These are phyloP conservation scores for Rosa lucieae DNA, from an alignment of 306 rosid species.

Conservation along the genomic window DNA sequence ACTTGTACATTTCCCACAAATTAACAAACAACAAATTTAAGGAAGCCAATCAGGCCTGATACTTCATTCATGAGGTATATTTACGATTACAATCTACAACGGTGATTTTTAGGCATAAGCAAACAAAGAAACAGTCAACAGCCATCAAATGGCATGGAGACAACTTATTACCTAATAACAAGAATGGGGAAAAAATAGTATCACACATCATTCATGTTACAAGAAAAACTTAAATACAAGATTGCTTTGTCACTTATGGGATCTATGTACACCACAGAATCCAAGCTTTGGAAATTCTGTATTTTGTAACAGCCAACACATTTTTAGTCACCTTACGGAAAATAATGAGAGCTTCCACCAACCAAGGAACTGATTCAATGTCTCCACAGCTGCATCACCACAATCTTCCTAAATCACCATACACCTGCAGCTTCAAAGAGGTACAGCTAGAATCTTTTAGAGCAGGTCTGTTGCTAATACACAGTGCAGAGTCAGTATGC, in stretches of 20 bases:
- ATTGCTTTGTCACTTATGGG: conserved; percentile 44
- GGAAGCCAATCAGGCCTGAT: conserved; percentile 17
- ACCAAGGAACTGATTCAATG: conserved; percentile 50
- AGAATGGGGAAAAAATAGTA: conserved; percentile 32
- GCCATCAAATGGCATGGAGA: conserved; percentile 38
- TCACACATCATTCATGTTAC: conserved; percentile 55
- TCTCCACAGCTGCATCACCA: conserved; percentile 38
- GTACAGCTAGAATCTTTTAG: conserved; percentile 34
- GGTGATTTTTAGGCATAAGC: conserved; percentile 45
- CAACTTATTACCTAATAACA: conserved; percentile 36
- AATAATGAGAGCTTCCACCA: conserved; percentile 49
- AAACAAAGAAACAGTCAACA: conserved; percentile 38
- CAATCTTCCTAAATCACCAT: conserved; percentile 37
- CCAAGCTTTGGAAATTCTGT: conserved; percentile 58
- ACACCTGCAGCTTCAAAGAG: conserved; percentile 41
- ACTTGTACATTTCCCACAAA: background rate
- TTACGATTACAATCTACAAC: conserved; percentile 29
- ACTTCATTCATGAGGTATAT: conserved; percentile 36
- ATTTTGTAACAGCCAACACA: conserved; percentile 51
- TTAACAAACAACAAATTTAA: background rate
- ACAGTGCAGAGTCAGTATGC: conserved; percentile 6
- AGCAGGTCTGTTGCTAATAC: conserved; percentile 44
- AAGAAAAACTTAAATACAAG: conserved; percentile 60
- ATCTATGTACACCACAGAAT: conserved; percentile 75
- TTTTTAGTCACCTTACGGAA: conserved; percentile 58